phyloP scores from a whole-genome alignment of 345 rosid genomes.

The Euphorbia lathyris region DNA sequence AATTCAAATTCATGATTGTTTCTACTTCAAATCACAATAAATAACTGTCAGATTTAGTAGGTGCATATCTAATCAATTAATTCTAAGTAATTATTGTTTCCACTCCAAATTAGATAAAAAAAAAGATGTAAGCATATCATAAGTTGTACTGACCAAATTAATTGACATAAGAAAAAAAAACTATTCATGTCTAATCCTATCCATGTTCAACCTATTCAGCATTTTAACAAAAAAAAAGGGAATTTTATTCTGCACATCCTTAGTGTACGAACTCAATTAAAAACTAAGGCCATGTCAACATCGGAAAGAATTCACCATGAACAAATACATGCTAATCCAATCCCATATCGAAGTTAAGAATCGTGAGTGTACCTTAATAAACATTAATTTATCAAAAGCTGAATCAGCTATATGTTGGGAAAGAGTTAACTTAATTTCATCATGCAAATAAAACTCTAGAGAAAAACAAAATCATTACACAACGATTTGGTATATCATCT shows the following conservation, averaged over 20 bases:
- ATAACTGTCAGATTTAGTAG: no score
- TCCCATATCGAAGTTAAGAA: neutral
- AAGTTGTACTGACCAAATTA: no score
- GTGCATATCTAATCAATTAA: no score
- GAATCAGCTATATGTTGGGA: neutral
- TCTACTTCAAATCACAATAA: no score
- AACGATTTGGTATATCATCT: neutral
- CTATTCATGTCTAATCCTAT: neutral
- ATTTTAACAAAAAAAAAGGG: neutral
- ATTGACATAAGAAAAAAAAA: neutral
- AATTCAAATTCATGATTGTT: no score
- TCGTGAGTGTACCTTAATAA: neutral
- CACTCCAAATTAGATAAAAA: no score
- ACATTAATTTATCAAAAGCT: neutral
- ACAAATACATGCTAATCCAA: neutral
- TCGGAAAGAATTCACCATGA: neutral
- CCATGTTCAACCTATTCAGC: neutral
- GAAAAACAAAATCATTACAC: neutral
- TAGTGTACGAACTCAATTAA: neutral
- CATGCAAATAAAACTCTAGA: neutral
- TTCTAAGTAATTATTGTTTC: no score
- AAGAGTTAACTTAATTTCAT: neutral
- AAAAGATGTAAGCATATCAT: no score
- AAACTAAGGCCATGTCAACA: neutral
- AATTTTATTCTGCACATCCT: neutral